Percentiles rank a stretch among this genome's conserved stretches.
These are phyloP conservation scores for Amphicarpaea edgeworthii DNA, from an alignment of 306 rosid genomes.

Conservation along the genomic window DNA sequence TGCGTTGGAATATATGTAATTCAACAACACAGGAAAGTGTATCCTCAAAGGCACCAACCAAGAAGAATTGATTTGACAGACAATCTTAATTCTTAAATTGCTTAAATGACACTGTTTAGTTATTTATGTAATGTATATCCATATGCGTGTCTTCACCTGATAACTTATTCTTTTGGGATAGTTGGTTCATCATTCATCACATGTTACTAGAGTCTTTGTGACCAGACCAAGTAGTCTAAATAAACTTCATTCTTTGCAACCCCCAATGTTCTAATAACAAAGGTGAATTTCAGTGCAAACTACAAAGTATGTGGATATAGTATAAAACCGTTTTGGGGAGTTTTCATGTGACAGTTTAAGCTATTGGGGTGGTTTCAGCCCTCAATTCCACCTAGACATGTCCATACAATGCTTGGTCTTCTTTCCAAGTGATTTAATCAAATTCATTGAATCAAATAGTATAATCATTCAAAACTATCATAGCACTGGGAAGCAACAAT, in stretches of 20 bases:
- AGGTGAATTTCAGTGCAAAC: not conserved
- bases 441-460: conserved; percentile 15
- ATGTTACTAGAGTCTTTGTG: not conserved
- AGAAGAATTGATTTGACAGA: not conserved
- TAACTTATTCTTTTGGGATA: not conserved
- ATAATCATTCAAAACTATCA: conserved; percentile 11
- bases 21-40: not conserved
- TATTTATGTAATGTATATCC: not conserved
- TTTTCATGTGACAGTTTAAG: not conserved
- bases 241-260: not conserved
- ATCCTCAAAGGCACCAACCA: conserved; percentile 27
- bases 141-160: not conserved
- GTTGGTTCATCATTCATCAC: not conserved
- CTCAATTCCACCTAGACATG: conserved; percentile 18
- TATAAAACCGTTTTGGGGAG: not conserved
- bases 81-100: not conserved
- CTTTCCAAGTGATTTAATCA: conserved; percentile 7
- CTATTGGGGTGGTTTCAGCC: conserved; percentile 12
- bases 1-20: not conserved
- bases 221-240: not conserved
- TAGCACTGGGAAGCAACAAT: conserved; percentile 19
- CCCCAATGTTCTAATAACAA: not conserved
- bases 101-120: not conserved
- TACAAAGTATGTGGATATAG: not conserved
- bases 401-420: conserved; percentile 3